A percentile compares a stretch with the other conserved stretches of the same genome.
Evolutionary conservation across 23 red algal genomes (phyloP).

Genomic region (Pyropia yezoensis): DNA sequence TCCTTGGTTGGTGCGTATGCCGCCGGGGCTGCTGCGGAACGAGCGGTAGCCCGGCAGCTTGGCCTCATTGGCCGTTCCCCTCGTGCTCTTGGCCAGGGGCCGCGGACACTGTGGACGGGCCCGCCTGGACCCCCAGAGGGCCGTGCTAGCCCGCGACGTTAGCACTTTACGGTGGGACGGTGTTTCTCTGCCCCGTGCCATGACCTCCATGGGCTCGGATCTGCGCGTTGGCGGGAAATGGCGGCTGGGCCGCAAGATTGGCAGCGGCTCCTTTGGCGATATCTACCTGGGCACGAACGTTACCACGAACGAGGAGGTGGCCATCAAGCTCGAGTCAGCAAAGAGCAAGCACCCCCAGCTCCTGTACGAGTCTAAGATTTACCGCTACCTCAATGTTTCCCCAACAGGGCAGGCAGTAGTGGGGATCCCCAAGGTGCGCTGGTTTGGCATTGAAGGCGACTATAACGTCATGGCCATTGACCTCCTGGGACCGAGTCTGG

Average conservation of each 20-base stretch:
- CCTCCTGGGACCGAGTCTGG: conserved; percentile 85
- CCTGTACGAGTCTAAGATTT: conserved; percentile 98
- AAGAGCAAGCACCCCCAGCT: conserved; percentile 99
- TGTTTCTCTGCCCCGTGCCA: no score
- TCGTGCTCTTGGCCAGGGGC: no score
- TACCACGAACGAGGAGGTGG: conserved; percentile 88
- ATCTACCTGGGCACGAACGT: conserved; percentile 97
- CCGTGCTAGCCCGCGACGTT: no score
- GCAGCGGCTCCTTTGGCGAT: conserved; percentile 96
- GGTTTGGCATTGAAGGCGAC: conserved; percentile 92
- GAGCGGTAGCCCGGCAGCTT: no score
- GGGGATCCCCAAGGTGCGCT: conserved; percentile 93
- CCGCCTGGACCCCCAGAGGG: no score
- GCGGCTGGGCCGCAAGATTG: conserved; percentile 92
- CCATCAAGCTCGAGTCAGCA: conserved; percentile 90
- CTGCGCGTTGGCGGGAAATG: conserved; percentile 92
- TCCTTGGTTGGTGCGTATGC: no score
- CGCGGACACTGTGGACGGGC: no score
- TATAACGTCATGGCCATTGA: conserved; percentile 99
- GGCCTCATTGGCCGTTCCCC: no score
- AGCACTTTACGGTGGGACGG: no score
- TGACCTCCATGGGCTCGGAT: conserved; percentile 21
- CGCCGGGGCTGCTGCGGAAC: no score
- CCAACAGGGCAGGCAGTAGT: conserved; percentile 64
- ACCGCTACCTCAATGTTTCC: conserved; percentile 88